Evolutionary conservation across 2,329 filamentous ascomycete species (phyloP), one percentile per base, ranked within the genome.

Genomic region (Bisporella sp.): DNA sequence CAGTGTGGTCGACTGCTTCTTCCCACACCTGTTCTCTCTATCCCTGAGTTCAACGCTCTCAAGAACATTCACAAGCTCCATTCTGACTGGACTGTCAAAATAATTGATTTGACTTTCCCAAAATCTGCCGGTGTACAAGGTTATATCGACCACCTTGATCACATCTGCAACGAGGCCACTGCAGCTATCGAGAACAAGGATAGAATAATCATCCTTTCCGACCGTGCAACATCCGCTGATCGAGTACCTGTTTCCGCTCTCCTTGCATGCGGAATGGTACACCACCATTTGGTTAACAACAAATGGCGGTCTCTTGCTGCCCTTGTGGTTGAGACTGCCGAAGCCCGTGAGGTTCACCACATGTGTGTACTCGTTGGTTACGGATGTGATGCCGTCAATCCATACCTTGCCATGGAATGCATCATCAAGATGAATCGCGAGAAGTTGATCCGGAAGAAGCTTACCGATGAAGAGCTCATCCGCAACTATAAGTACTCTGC

Each of bases 351-450:
- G 71, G 92, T 97, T 6, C 92, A 97, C 70, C 92, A 97, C 73
- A 95, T 96, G 89, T 96, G 89, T 73, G 92, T 97, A n/a, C 79
- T 96, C 41, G 81, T 97, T 53, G 92, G 92, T 49, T 97, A 97
- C 63, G 92, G 92, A 73, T 90, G 87, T 49, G 92, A 97, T 72
- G 92, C 85, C 45, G 83, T 97, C 66, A 95, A 93, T 75, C 92
- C 92, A 21, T 96, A 96, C 70, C 83, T 96, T 46, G 87, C 92
- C 12, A 88, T 96, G 74, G 92, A 97, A 73, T 96, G 91, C 66
- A 95, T 97, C 62, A 74, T 96, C 60, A 97, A 96, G 84, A 86
- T 97, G 71, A 90, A 95, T 74, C 86, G 89, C 45, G 91, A 97
- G 71, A 87, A 87, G 47, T 75, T 96, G 55, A 95, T 96, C 69